Evolutionary conservation across 2,329 filamentous ascomycete genomes (phyloP).

Genomic region (Raffaelea arxii): DNA sequence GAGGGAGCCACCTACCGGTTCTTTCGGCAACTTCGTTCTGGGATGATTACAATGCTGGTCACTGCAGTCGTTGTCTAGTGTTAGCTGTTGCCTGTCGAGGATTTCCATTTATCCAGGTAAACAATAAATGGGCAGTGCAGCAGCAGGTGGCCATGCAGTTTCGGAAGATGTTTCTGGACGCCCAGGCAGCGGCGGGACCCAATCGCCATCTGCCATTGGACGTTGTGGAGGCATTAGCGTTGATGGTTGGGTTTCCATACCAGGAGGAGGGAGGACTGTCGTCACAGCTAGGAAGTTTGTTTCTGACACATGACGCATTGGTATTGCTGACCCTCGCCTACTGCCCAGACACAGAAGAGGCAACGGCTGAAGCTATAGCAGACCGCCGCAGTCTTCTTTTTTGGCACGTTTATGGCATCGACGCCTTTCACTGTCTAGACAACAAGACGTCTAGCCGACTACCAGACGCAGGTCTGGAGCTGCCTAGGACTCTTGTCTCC

Average conservation of each 20-base stretch:
- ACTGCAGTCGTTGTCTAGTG: constrained; percentile 14
- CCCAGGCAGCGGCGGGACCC: constrained; percentile 4
- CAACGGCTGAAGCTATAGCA: too few relatives aligned
- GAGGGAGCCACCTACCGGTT: constrained; percentile 14
- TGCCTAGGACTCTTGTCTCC: background rate
- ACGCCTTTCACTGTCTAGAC: constrained; percentile 14
- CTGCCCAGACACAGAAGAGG: too few relatives aligned
- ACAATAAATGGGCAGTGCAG: constrained; percentile 14
- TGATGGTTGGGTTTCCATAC: constrained; percentile 14
- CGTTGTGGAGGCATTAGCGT: constrained; percentile 14
- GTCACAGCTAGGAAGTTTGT: constrained; percentile 12
- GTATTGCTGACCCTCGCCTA: constrained; percentile 16
- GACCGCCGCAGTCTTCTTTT: constrained; percentile 13
- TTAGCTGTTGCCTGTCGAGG: constrained; percentile 17
- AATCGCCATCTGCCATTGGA: constrained; percentile 8
- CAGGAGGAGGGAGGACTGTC: background rate
- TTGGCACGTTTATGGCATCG: constrained; percentile 15
- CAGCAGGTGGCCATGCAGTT: constrained; percentile 14
- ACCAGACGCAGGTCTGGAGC: constrained; percentile 6
- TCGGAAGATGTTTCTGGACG: constrained; percentile 13
- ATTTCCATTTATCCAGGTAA: constrained; percentile 11
- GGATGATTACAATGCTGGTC: constrained; percentile 14
- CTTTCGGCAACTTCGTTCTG: constrained; percentile 17
- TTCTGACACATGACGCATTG: constrained; percentile 16
- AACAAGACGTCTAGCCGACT: constrained; percentile 12